Percentiles rank a stretch among this genome's conserved stretches.
phyloP scores from a whole-genome alignment of 2,329 filamentous ascomycete genomes.

The Cryphonectria carpinicola region DNA sequence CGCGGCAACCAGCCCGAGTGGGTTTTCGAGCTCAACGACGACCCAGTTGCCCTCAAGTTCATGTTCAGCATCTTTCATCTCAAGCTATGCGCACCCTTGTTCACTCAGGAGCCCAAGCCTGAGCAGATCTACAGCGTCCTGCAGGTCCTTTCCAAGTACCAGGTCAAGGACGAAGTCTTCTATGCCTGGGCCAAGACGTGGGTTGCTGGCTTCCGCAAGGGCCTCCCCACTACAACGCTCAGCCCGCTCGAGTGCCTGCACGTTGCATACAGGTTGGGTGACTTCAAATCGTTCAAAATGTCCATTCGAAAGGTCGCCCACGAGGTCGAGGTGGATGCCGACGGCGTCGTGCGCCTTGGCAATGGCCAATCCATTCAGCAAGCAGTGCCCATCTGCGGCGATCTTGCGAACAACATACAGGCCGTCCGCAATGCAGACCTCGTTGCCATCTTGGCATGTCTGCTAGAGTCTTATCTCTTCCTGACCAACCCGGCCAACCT shows the following conservation, averaged over 20 bases:
- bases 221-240: constrained; percentile 12
- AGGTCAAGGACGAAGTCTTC: constrained; percentile 18
- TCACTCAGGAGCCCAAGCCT: constrained; percentile 18
- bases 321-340: constrained; percentile 12
- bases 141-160: constrained; percentile 23
- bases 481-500: constrained; percentile 18
- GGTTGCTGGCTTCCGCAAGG: constrained; percentile 18
- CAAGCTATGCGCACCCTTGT: constrained; percentile 19
- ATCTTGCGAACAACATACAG: constrained; percentile 13
- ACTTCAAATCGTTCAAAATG: constrained; percentile 25
- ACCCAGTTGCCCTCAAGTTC: constrained; percentile 23
- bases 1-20: constrained; percentile 27
- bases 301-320: constrained; percentile 21
- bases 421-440: constrained; percentile 16
- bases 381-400: constrained; percentile 11
- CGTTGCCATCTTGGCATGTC: constrained; percentile 6
- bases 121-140: constrained; percentile 21
- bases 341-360: constrained; percentile 9
- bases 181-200: constrained; percentile 21
- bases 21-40: constrained; percentile 26
- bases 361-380: constrained; percentile 11
- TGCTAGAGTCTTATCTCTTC: constrained; percentile 15
- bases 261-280: constrained; percentile 22
- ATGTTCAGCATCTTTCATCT: constrained; percentile 26
- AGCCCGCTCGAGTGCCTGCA: constrained; percentile 11